Conservation (phyloP, 352 stramenopile genomes). For the Aphanomyces euteiches region DNA sequence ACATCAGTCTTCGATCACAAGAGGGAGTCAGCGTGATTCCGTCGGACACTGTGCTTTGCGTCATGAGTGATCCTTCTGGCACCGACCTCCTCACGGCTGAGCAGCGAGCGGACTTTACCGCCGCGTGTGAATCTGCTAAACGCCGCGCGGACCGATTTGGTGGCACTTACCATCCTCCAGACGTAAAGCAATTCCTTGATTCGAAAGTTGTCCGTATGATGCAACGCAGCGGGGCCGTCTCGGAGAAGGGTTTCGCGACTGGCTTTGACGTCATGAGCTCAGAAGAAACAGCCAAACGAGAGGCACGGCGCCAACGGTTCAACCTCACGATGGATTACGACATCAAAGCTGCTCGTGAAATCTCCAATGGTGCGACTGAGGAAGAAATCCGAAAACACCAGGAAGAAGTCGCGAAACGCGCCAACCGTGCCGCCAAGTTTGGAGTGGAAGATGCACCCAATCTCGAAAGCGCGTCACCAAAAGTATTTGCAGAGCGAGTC, state of each 20-base stretch:
- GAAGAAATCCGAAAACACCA: slow-evolving; percentile 65
- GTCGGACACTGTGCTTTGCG: slow-evolving; percentile 41
- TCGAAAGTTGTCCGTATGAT: slow-evolving; percentile 68
- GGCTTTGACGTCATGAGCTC: slow-evolving; percentile 53
- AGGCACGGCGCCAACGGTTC: slow-evolving; percentile 77
- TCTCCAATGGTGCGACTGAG: slow-evolving; percentile 63
- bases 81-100: slow-evolving; percentile 54
- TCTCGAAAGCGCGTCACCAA: slow-evolving; percentile 45
- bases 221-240: slow-evolving; percentile 61
- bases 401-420: slow-evolving; percentile 55
- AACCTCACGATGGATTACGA: slow-evolving; percentile 64
- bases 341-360: slow-evolving; percentile 51
- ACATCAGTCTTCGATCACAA: slow-evolving; percentile 39
- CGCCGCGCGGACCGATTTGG: slow-evolving; percentile 64
- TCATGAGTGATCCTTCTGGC: slow-evolving; percentile 56
- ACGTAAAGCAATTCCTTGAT: slow-evolving; percentile 77
- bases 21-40: slow-evolving; percentile 22
- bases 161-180: slow-evolving; percentile 50
- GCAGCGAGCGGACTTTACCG: slow-evolving; percentile 51
- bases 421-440: slow-evolving; percentile 69
- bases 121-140: slow-evolving; percentile 43
- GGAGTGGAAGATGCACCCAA: slow-evolving; percentile 41
- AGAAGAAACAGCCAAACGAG: slow-evolving; percentile 60
- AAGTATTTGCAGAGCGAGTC: slow-evolving; percentile 59
- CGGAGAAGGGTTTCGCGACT: slow-evolving; percentile 55